Evolutionary conservation across 192 early-diverging fungal species (phyloP).

Genomic region (Mortierella hygrophila): DNA sequence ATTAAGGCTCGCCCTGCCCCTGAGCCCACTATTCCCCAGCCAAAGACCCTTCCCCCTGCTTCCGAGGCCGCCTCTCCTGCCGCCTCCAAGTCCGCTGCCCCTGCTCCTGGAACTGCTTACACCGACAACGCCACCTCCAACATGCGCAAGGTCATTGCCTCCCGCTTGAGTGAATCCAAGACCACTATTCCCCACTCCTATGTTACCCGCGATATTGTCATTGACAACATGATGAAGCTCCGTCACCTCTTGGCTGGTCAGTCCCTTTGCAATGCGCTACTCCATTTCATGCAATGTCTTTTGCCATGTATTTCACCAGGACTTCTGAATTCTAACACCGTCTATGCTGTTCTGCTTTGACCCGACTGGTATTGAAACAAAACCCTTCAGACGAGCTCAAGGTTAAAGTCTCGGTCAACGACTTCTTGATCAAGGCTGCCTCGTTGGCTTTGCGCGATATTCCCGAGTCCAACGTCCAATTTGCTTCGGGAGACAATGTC

Average conservation of each 20-base stretch:
- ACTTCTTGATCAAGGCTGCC: conserved; percentile 95
- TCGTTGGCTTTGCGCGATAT: conserved; percentile 87
- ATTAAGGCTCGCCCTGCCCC: conserved; percentile 65
- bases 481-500: conserved; percentile 56
- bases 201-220: conserved; percentile 60
- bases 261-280: neutral
- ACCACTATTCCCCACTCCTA: conserved; percentile 74
- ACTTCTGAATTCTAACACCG: neutral
- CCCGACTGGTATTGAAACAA: conserved; percentile 1
- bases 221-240: conserved; percentile 64
- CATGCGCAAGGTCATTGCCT: conserved; percentile 76
- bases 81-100: neutral
- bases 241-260: conserved; percentile 61
- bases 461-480: conserved; percentile 79
- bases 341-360: neutral
- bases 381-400: conserved; percentile 46
- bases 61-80: conserved; percentile 33
- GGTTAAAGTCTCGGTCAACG: conserved; percentile 85
- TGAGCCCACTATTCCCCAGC: conserved; percentile 58
- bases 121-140: conserved; percentile 67
- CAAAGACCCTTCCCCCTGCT: conserved; percentile 52
- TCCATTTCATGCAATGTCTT: neutral
- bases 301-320: neutral
- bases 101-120: conserved; percentile 53
- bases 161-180: conserved; percentile 69